Conservation (phyloP, 2,329 filamentous ascomycete genomes). For the Ceratocystis destructans region DNA sequence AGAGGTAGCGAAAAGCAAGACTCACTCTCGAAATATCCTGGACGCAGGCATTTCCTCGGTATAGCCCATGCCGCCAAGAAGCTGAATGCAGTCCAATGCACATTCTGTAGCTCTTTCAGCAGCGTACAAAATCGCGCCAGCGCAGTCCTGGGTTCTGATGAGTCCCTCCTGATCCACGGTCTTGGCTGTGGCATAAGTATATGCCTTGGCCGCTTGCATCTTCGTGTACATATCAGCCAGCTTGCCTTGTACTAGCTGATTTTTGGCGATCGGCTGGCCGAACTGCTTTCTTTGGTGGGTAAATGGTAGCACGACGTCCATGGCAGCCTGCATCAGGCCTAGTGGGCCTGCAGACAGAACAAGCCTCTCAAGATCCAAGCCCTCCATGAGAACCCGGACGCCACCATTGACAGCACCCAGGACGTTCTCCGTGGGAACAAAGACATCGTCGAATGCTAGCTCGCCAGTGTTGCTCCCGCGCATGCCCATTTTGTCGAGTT, state of each 20-base stretch:
- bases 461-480: slow-evolving; percentile 92
- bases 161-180: slow-evolving; percentile 61
- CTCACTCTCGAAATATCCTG: slow-evolving; percentile 58
- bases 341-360: slow-evolving; percentile 83
- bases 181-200: slow-evolving; percentile 73
- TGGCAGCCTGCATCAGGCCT: slow-evolving; percentile 80
- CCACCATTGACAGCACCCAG: slow-evolving; percentile 70
- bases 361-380: slow-evolving; percentile 82
- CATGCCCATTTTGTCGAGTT: slow-evolving; percentile 98
- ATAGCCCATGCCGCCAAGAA: slow-evolving; percentile 91
- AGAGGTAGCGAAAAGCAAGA: slow-evolving; percentile 19
- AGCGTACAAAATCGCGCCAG: slow-evolving; percentile 83
- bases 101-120: slow-evolving; percentile 82
- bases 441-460: slow-evolving; percentile 78
- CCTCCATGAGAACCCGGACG: slow-evolving; percentile 88
- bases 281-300: slow-evolving; percentile 85
- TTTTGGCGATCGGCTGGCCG: slow-evolving; percentile 69
- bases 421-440: slow-evolving; percentile 70
- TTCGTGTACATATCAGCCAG: slow-evolving; percentile 97
- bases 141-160: slow-evolving; percentile 81
- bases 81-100: slow-evolving; percentile 75
- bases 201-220: slow-evolving; percentile 66
- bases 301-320: slow-evolving; percentile 72
- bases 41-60: slow-evolving; percentile 90
- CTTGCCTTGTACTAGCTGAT: slow-evolving; percentile 86